Conservation (phyloP, 2,329 filamentous ascomycete genomes). For the Trichoderma brevicompactum region DNA sequence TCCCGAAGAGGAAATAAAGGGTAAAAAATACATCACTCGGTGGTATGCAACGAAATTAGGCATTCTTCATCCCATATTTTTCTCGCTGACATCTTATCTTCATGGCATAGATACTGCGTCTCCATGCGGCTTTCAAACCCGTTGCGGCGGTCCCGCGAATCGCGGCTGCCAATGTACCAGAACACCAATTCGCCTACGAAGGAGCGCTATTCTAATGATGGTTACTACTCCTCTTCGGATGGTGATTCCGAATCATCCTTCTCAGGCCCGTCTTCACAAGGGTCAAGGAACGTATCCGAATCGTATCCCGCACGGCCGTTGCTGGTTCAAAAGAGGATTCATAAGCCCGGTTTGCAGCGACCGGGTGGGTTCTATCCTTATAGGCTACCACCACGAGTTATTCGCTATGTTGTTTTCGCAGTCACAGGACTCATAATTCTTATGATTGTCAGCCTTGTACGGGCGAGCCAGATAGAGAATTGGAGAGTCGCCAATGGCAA, state of each 20-base stretch:
- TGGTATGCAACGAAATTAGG: slow-evolving; percentile 13
- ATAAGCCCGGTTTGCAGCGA: slow-evolving; percentile 31
- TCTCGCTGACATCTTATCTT: background rate
- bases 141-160: slow-evolving; percentile 53
- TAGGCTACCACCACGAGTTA: slow-evolving; percentile 71
- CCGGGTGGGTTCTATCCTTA: slow-evolving; percentile 50
- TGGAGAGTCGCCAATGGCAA: slow-evolving; percentile 61
- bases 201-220: slow-evolving; percentile 57
- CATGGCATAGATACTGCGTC: background rate
- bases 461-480: slow-evolving; percentile 74
- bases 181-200: slow-evolving; percentile 49
- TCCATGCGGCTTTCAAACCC: slow-evolving; percentile 57
- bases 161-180: slow-evolving; percentile 58
- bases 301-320: slow-evolving; percentile 49
- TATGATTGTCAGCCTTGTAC: slow-evolving; percentile 76
- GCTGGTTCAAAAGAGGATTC: slow-evolving; percentile 49
- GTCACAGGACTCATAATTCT: slow-evolving; percentile 71
- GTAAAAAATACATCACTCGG: background rate
- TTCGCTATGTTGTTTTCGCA: slow-evolving; percentile 76
- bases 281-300: slow-evolving; percentile 59
- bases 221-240: slow-evolving; percentile 53
- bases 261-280: slow-evolving; percentile 52
- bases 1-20: background rate
- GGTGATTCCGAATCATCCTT: slow-evolving; percentile 50
- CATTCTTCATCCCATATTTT: background rate